Evolutionary conservation across 441 rosid species (phyloP), one percentile per base, ranked within the genome.

Genomic region (Aquilaria agallochum): DNA sequence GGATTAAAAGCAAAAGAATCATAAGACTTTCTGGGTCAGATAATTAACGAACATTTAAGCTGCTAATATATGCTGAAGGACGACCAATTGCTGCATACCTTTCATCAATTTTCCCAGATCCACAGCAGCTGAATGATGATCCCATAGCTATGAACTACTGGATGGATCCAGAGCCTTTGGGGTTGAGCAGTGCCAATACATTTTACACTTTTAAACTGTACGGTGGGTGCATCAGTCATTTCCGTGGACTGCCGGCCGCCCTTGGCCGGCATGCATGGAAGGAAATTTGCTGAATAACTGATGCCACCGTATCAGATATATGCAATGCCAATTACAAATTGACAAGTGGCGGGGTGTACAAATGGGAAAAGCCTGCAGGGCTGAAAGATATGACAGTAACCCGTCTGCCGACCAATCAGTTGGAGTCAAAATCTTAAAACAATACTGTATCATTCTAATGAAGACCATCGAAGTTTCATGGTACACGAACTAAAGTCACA

Each of bases 71-170:
- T 20, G 27, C 5, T 8, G 27, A 53, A 59, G n/a, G 2, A 12
- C 36, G n/a, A 7, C 4, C 12, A 31, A 11, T 32, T 45, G 30
- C n/a, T 33, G 50, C 64, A 0, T 58, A 86, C 92, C 78, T 76
- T 73, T 80, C 78, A 15, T 83, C 87, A 54, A 75, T 74, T 62
- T 70, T 77, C 70, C 76, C 71, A 2, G 76, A 56, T 54, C 75
- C 63, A 60, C 83, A 86, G 60, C 87, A 86, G 65, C 92, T 60
- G 14, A 70, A 70, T 55, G 54, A 54, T 55, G 86, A 78, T 68
- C 89, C 89, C 92, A 86, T 86, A 62, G 58, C 45, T 53, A 52
- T 63, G 30, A 14, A 13, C 27, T 20, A 20, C 27, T 20, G 27
- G 33, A 40, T 14, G 40, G 65, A 47, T 31, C 31, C 47, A 58